Conservation (phyloP, 306 rosid species). For the Fragaria ananassa region DNA sequence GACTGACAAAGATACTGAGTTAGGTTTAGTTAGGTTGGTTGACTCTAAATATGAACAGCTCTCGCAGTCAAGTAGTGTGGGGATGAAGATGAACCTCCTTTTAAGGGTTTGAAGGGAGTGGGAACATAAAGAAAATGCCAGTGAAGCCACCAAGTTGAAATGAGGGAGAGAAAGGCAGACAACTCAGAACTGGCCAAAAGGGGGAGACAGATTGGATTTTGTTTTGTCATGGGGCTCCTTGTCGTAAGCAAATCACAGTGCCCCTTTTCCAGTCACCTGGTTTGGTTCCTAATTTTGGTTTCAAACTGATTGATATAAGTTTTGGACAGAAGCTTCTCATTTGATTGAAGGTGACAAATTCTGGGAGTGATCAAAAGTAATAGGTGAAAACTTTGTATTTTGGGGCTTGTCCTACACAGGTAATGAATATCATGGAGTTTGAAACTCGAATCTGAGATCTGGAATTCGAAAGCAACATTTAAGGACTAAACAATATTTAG, state of each 20-base stretch:
- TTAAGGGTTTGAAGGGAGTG: constrained; percentile 54
- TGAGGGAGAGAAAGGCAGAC: constrained; percentile 39
- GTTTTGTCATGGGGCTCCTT: constrained; percentile 48
- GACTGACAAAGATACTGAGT: constrained; percentile 70
- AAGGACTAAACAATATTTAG: background rate
- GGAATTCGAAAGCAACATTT: background rate
- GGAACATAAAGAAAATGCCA: constrained; percentile 58
- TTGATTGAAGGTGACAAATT: constrained; percentile 19
- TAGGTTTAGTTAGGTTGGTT: constrained; percentile 29
- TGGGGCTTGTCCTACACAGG: constrained; percentile 24
- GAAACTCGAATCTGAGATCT: background rate
- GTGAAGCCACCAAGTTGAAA: constrained; percentile 48
- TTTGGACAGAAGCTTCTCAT: constrained; percentile 20
- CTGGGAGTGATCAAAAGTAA: constrained; percentile 21
- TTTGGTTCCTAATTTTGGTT: constrained; percentile 25
- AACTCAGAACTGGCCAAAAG: constrained; percentile 46
- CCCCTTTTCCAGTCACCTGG: constrained; percentile 18
- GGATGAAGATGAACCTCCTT: constrained; percentile 38
- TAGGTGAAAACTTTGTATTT: constrained; percentile 19
- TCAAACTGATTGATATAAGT: background rate
- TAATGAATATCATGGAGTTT: constrained; percentile 4
- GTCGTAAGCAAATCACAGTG: constrained; percentile 37
- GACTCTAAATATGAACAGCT: constrained; percentile 30
- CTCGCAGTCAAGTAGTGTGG: constrained; percentile 15
- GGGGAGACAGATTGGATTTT: constrained; percentile 44